Evolutionary conservation across 306 rosid species (phyloP).

Genomic region (Herpetospermum pedunculosum): DNA sequence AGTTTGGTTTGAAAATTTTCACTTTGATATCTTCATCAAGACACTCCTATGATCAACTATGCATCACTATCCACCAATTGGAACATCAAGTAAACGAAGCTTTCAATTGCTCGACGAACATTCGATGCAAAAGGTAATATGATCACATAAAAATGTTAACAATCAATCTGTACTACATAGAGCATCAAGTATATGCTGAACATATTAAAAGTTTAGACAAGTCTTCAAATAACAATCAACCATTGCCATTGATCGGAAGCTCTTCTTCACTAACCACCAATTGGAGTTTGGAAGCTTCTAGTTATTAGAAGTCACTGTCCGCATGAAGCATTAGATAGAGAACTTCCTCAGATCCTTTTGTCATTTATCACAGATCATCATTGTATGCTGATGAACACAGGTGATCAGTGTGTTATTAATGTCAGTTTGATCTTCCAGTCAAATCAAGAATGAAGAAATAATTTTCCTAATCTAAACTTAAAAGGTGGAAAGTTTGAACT

Average conservation of each 20-base stretch:
- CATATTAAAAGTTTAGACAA: not conserved
- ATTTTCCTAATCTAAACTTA: not conserved
- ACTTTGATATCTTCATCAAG: not conserved
- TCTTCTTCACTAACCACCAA: slow-evolving; percentile 6
- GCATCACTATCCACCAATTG: too few relatives aligned
- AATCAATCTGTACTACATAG: not conserved
- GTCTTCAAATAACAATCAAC: not conserved
- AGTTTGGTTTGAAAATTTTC: not conserved
- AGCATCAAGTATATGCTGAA: not conserved
- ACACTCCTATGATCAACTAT: not conserved
- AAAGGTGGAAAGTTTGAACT: not conserved
- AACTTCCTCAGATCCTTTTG: slow-evolving; percentile 46
- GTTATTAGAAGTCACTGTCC: slow-evolving; percentile 33
- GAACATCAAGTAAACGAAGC: not conserved
- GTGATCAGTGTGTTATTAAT: not conserved
- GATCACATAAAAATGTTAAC: not conserved
- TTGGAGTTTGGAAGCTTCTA: slow-evolving; percentile 20
- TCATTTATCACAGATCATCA: slow-evolving; percentile 69
- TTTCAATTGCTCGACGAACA: not conserved
- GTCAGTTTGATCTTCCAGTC: not conserved
- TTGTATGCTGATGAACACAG: slow-evolving; percentile 57
- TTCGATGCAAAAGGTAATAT: not conserved
- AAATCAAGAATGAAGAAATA: not conserved
- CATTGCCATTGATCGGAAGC: slow-evolving; percentile 7
- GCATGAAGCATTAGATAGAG: slow-evolving; percentile 31